Percentiles rank a stretch among this genome's conserved stretches.
These are phyloP conservation scores for Plasmodium ovale DNA, from an alignment of 169 alveolate species.

Conservation along the genomic window DNA sequence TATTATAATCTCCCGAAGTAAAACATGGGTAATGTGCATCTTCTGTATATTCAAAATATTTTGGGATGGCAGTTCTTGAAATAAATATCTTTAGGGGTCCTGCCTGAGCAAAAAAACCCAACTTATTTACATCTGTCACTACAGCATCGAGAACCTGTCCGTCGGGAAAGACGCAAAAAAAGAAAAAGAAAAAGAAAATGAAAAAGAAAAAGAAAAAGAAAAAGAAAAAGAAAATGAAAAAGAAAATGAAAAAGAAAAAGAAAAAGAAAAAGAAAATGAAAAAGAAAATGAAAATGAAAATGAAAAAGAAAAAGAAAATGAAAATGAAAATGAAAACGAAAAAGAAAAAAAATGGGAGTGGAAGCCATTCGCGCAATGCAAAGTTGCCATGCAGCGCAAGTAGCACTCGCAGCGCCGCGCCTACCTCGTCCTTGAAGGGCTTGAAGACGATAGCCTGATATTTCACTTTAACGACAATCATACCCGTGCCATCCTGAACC, in stretches of 20 bases:
- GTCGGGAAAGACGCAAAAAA: background rate
- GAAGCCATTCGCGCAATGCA: too few species aligned
- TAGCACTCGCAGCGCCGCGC: too few species aligned
- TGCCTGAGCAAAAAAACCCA: conserved; percentile 93
- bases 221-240: background rate
- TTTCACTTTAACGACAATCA: conserved; percentile 92
- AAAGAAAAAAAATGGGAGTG: background rate
- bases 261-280: background rate
- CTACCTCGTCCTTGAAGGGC: conserved; percentile 93
- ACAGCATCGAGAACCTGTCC: conserved; percentile 91
- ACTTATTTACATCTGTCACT: conserved; percentile 92
- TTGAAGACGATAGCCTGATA: conserved; percentile 93
- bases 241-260: background rate
- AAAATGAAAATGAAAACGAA: background rate
- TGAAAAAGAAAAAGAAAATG: background rate
- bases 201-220: background rate
- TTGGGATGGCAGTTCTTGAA: conserved; percentile 91
- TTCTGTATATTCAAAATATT: conserved; percentile 88
- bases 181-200: background rate
- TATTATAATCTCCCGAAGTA: conserved; percentile 88
- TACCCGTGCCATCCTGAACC: conserved; percentile 94
- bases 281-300: background rate
- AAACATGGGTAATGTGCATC: conserved; percentile 90
- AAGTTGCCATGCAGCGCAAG: too few species aligned
- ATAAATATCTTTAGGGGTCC: conserved; percentile 94